Evolutionary conservation across 2,329 filamentous ascomycete genomes (phyloP).

Genomic region (Aspergillus novofumigatus): DNA sequence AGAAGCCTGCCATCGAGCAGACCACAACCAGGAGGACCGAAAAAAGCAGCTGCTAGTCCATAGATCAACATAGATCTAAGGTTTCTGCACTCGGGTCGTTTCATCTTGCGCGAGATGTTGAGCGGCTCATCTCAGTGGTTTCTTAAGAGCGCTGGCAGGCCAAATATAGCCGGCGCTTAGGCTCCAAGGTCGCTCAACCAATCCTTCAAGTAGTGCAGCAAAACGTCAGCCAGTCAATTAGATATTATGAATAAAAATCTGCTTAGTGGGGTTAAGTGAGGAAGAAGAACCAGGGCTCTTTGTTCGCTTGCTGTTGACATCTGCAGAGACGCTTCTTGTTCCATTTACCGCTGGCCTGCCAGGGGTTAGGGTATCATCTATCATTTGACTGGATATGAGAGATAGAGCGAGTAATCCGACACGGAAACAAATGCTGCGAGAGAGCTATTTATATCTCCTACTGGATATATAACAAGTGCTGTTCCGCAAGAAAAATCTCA

Average conservation of each 20-base stretch:
- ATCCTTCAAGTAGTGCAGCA: constrained; percentile 10
- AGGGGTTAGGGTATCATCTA: background rate
- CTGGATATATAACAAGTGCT: background rate
- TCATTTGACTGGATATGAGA: background rate
- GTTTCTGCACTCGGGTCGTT: constrained; percentile 15
- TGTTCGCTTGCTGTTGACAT: constrained; percentile 3
- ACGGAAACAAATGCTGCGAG: background rate
- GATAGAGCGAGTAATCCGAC: background rate
- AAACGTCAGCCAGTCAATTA: constrained; percentile 2
- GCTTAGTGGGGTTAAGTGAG: background rate
- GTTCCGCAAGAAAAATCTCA: background rate
- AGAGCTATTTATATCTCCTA: background rate
- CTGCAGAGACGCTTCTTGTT: constrained; percentile 10
- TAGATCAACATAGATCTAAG: background rate
- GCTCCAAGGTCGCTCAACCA: constrained; percentile 18
- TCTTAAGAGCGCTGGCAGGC: constrained; percentile 17
- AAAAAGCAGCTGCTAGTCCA: background rate
- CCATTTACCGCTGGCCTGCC: constrained; percentile 9
- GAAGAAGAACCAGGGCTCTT: background rate
- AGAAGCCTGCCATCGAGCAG: background rate
- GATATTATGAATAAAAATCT: background rate
- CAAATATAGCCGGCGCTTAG: constrained; percentile 33
- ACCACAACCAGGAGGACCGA: background rate
- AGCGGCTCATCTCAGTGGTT: constrained; percentile 11
- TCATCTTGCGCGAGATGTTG: constrained; percentile 20